phyloP scores from a whole-genome alignment of 2,329 filamentous ascomycete genomes.

The Colletotrichum sp. region DNA sequence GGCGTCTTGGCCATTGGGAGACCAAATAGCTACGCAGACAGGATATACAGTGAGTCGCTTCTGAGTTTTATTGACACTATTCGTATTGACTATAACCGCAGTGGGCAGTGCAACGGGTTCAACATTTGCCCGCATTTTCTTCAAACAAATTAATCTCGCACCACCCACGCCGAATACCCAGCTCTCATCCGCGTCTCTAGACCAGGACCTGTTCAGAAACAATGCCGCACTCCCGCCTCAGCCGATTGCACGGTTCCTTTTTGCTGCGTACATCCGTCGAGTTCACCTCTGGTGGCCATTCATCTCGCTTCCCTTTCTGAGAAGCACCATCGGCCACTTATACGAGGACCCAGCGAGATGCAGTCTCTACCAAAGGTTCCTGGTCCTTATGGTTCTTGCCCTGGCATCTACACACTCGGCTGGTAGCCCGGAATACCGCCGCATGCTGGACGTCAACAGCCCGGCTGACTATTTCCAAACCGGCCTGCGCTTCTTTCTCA shows the following conservation, averaged over 20 bases:
- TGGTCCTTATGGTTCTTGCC: conserved; percentile 22
- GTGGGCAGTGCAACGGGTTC: conserved; percentile 28
- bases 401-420: conserved; percentile 21
- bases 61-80: neutral
- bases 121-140: conserved; percentile 29
- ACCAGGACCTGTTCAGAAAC: neutral
- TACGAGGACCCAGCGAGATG: conserved; percentile 21
- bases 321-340: conserved; percentile 13
- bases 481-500: conserved; percentile 24
- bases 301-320: conserved; percentile 23
- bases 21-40: conserved; percentile 14
- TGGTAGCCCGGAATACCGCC: conserved; percentile 16
- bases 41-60: conserved; percentile 22
- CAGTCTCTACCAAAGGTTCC: conserved; percentile 21
- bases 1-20: conserved; percentile 26
- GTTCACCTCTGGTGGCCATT: conserved; percentile 32
- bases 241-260: conserved; percentile 18
- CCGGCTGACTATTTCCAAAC: conserved; percentile 26
- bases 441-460: conserved; percentile 27
- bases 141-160: conserved; percentile 25
- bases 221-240: conserved; percentile 26
- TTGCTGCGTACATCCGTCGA: conserved; percentile 24
- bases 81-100: neutral
- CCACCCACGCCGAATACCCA: neutral
- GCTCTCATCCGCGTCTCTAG: neutral